Percentiles rank a stretch among this genome's conserved stretches.
phyloP scores from a whole-genome alignment of 2,329 filamentous ascomycete genomes.

The Mycosphaerella sp. region DNA sequence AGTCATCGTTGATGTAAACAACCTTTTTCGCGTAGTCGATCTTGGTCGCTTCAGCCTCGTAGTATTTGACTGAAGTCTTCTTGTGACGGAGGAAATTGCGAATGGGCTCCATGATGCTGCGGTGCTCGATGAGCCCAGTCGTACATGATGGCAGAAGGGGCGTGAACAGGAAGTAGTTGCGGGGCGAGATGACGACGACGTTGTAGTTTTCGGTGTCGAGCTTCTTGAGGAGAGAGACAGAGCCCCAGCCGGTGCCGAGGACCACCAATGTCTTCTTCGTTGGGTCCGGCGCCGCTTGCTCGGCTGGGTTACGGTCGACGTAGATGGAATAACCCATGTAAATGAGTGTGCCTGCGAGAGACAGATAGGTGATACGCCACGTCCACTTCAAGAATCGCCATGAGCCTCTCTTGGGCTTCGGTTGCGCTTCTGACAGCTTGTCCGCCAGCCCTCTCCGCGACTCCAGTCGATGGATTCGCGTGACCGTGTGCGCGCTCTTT shows the following conservation, averaged over 20 bases:
- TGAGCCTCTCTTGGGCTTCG: slow-evolving; percentile 43
- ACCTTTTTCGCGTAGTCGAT: slow-evolving; percentile 89
- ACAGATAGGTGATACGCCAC: slow-evolving; percentile 77
- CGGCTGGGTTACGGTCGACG: slow-evolving; percentile 68
- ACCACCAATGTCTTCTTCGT: slow-evolving; percentile 95
- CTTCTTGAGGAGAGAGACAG: slow-evolving; percentile 94
- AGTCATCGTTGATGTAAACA: slow-evolving; percentile 84
- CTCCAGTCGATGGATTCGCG: slow-evolving; percentile 13
- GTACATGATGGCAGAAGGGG: slow-evolving; percentile 95
- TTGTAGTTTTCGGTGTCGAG: slow-evolving; percentile 99
- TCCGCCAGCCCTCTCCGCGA: slow-evolving; percentile 31
- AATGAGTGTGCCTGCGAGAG: slow-evolving; percentile 60
- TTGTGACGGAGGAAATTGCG: slow-evolving; percentile 94
- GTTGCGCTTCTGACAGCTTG: slow-evolving; percentile 28
- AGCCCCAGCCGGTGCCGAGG: slow-evolving; percentile 92
- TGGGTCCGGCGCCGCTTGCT: slow-evolving; percentile 73
- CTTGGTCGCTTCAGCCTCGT: slow-evolving; percentile 94
- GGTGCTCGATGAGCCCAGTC: slow-evolving; percentile 94
- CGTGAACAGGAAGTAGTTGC: slow-evolving; percentile 99
- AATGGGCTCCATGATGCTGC: slow-evolving; percentile 99
- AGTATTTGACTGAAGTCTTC: slow-evolving; percentile 88
- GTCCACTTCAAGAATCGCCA: slow-evolving; percentile 70
- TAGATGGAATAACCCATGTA: slow-evolving; percentile 79
- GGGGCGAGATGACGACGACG: slow-evolving; percentile 85
- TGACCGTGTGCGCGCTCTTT: slow-evolving; percentile 7